phyloP scores from a whole-genome alignment of 768 basidiomycete species.

The Epithele typhae region DNA sequence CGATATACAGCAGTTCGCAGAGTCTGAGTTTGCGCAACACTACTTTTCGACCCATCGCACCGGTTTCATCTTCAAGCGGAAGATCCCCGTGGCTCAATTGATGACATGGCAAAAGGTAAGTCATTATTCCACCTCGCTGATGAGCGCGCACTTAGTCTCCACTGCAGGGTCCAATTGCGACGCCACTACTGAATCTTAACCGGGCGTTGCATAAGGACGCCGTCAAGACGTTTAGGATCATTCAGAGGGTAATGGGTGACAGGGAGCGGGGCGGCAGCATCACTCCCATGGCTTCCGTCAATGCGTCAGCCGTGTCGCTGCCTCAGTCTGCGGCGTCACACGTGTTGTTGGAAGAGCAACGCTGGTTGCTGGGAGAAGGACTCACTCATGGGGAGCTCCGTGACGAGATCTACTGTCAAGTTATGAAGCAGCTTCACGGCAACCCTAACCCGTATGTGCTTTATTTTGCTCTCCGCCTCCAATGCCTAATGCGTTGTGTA shows the following conservation, averaged over 20 bases:
- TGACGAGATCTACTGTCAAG: conserved; percentile 91
- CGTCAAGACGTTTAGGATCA: conserved; percentile 80
- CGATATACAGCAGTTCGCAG: conserved; percentile 84
- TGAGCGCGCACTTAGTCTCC: not conserved
- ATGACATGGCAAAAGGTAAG: conserved; percentile 88
- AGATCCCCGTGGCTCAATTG: conserved; percentile 78
- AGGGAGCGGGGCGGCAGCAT: conserved; percentile 59
- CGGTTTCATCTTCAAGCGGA: conserved; percentile 81
- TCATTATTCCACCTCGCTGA: not conserved
- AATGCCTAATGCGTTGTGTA: conserved; percentile 23
- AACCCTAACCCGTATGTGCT: conserved; percentile 73
- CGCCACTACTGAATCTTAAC: conserved; percentile 72
- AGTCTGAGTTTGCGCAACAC: conserved; percentile 78
- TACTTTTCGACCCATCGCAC: conserved; percentile 91
- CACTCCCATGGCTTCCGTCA: conserved; percentile 28
- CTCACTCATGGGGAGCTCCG: conserved; percentile 77
- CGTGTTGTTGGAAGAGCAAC: conserved; percentile 73
- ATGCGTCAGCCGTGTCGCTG: conserved; percentile 44
- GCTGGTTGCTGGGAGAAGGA: conserved; percentile 81
- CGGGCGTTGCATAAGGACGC: conserved; percentile 69
- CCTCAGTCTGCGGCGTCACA: conserved; percentile 23
- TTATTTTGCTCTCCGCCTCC: not conserved
- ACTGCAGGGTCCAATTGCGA: conserved; percentile 52
- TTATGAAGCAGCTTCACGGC: conserved; percentile 85
- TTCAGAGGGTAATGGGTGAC: conserved; percentile 94